These are phyloP conservation scores for Malus fusca DNA, from an alignment of 306 rosid species.

Conservation along the genomic window DNA sequence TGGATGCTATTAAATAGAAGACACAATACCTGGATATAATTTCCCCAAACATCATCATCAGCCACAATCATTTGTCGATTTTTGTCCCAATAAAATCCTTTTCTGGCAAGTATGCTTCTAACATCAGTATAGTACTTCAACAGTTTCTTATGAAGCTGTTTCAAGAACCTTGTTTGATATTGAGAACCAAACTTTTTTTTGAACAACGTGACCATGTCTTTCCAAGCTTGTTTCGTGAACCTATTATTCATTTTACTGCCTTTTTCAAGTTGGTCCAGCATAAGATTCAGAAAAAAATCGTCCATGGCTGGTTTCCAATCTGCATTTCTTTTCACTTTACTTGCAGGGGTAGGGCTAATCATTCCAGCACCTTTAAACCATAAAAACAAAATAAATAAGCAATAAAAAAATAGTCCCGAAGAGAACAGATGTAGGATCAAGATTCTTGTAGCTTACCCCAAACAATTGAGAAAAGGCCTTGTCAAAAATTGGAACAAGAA, in stretches of 20 bases:
- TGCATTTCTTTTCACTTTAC: conserved; percentile 21
- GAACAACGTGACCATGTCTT: conserved; percentile 32
- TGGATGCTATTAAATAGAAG: conserved; percentile 1
- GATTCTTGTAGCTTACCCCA: background rate
- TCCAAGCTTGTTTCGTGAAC: conserved; percentile 45
- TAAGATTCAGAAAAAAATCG: conserved; percentile 42
- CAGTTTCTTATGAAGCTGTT: conserved; percentile 31
- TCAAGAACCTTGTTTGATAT: conserved; percentile 33
- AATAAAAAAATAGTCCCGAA: background rate
- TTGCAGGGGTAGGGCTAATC: conserved; percentile 15
- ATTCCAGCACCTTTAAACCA: conserved; percentile 22
- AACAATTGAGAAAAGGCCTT: background rate
- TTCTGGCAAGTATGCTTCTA: conserved; percentile 28
- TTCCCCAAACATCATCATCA: conserved; percentile 37
- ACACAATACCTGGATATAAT: conserved; percentile 30
- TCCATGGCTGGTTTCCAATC: conserved; percentile 41
- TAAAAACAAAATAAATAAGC: background rate
- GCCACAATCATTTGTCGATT: conserved; percentile 41
- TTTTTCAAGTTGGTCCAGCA: conserved; percentile 38
- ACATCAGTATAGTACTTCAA: conserved; percentile 32
- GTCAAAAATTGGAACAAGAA: background rate
- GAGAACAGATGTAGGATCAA: background rate
- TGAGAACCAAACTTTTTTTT: conserved; percentile 34
- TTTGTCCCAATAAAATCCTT: conserved; percentile 48
- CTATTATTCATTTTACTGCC: conserved; percentile 22